phyloP scores from a whole-genome alignment of 495 filamentous ascomycete genomes.

The Hypoxylon lienhwacheense region DNA sequence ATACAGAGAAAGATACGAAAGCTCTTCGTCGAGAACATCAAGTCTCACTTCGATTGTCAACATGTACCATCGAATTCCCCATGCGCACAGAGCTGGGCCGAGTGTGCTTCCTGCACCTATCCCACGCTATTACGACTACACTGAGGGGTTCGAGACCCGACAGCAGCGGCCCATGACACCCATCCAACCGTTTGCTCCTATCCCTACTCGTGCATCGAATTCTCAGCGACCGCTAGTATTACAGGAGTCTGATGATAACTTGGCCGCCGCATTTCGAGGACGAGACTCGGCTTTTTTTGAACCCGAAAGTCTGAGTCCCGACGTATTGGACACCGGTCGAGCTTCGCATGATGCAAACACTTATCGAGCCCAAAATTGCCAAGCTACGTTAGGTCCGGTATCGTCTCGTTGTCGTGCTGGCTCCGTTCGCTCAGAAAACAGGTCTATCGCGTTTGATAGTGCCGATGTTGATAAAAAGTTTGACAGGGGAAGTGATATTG shows the following conservation, averaged over 20 bases:
- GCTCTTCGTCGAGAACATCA: conserved; percentile 36
- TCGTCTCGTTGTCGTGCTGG: conserved; percentile 13
- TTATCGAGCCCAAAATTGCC: not conserved
- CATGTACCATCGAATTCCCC: conserved; percentile 43
- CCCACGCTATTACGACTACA: conserved; percentile 56
- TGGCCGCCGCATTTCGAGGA: conserved; percentile 27
- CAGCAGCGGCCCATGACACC: conserved; percentile 23
- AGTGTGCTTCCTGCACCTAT: conserved; percentile 20
- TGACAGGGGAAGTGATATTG: conserved; percentile 32
- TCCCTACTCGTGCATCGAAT: conserved; percentile 40
- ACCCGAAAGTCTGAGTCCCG: conserved; percentile 16
- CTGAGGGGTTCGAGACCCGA: conserved; percentile 50
- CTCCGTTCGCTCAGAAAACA: conserved; percentile 21
- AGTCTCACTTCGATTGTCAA: conserved; percentile 48
- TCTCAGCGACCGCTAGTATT: conserved; percentile 35
- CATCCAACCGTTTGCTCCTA: conserved; percentile 39
- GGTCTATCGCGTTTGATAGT: conserved; percentile 11
- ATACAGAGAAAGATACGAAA: conserved; percentile 30
- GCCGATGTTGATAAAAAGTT: conserved; percentile 11
- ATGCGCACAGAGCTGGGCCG: conserved; percentile 16
- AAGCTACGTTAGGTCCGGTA: conserved; percentile 1
- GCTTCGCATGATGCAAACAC: not conserved
- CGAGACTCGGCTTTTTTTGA: conserved; percentile 34
- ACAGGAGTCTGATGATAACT: conserved; percentile 32
- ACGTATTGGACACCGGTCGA: conserved; percentile 6